Base-by-base conservation (phyloP, 176 grass and related monocot genomes). In the Puccinellia tenuiflora region DNA sequence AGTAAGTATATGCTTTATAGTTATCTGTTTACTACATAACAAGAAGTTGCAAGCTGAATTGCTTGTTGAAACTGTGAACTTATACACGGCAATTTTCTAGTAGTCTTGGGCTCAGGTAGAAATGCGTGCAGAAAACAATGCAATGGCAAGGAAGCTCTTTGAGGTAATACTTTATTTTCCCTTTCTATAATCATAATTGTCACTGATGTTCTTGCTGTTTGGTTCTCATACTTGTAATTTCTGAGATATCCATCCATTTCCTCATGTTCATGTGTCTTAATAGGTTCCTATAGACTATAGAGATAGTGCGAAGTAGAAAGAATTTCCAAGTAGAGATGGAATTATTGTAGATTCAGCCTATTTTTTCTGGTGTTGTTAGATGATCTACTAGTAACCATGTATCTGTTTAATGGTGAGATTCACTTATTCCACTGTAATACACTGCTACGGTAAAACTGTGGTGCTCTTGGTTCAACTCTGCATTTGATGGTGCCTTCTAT, bases 21-120 rank as follows among this genome's bases (percentile, higher is more conserved):
- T 78, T 77, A 25, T 74, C 39, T 70, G 69, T 78, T 81, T 54
- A 21, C 29, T 81, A 17, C 22, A 15, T 2, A 10, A 77, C 50
- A 84, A 20, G 70, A 79, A 75, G 62, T 20, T 81, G 52, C 43
- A 81, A 40, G 1, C 18, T 17, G 5, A 22, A 63, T 47, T 48
- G 29, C 31, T 6, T 33, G 68, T 51, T 82, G 18, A 79, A 81
- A 75, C 16, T 68, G 38, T 76, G 34, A 77, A 91, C 74, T 94
- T 70, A 91, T 77, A 24, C 68, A 22, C 4, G 18, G 2, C 45
- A 79, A 78, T 40, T 94, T 87, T 93, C 83, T 90, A 81, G 84
- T 78, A 98, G 96, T 85, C 92, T 78, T 98, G 96, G 96, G 96
- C 96, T 66, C 96, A 98, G 75, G 79, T 98, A 67, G 96, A 98